A percentile compares a stretch with the other conserved stretches of the same genome.
These are phyloP conservation scores for Daedaleopsis nitida DNA, from an alignment of 768 basidiomycete species.

Conservation along the genomic window DNA sequence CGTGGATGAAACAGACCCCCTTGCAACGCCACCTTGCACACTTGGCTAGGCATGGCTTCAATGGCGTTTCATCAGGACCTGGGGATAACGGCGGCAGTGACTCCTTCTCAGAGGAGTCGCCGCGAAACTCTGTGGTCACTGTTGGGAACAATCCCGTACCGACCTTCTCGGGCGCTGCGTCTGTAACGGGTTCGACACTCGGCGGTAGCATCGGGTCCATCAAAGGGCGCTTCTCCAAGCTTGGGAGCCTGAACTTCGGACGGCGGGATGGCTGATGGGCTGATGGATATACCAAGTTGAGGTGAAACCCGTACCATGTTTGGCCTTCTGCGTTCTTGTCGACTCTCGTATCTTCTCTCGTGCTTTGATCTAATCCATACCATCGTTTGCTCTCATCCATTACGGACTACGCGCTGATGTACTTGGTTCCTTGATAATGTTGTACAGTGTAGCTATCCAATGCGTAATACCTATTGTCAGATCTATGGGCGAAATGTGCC, in stretches of 20 bases:
- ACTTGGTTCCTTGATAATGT: conserved; percentile 24
- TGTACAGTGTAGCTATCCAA: conserved; percentile 24
- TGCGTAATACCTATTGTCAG: conserved; percentile 2
- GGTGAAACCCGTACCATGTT: background rate
- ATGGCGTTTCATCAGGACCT: conserved; percentile 77
- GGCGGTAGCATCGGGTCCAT: conserved; percentile 64
- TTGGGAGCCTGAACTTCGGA: conserved; percentile 74
- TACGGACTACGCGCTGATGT: conserved; percentile 20
- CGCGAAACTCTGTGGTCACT: conserved; percentile 75
- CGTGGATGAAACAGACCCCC: conserved; percentile 62
- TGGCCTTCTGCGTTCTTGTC: background rate
- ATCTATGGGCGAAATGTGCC: background rate
- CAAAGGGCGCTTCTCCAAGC: conserved; percentile 73
- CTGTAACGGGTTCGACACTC: conserved; percentile 63
- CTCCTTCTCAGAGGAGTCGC: conserved; percentile 65
- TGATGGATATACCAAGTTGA: background rate
- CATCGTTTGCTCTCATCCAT: conserved; percentile 5
- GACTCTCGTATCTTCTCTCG: background rate
- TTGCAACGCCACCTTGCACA: conserved; percentile 82
- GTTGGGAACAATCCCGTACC: conserved; percentile 52
- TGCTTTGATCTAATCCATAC: conserved; percentile 11
- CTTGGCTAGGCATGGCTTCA: conserved; percentile 80
- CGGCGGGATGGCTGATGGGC: conserved; percentile 35
- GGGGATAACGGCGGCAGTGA: conserved; percentile 60
- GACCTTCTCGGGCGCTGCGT: conserved; percentile 44